Evolutionary conservation across 257 asterid genomes (phyloP).

Genomic region (Lavandula angustifolia): DNA sequence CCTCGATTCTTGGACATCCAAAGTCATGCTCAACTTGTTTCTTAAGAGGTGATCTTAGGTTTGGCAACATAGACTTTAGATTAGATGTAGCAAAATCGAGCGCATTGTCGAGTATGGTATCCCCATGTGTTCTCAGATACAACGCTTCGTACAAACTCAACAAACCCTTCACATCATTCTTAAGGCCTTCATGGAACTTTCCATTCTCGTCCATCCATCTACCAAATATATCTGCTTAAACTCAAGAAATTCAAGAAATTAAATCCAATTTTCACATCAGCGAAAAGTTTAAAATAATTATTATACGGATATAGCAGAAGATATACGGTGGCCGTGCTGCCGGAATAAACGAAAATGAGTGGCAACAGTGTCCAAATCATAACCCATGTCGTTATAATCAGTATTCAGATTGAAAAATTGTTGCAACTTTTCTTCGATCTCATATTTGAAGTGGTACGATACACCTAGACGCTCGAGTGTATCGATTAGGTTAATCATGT

Average conservation of each 20-base stretch:
- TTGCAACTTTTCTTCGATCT: not conserved
- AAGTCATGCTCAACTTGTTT: not conserved
- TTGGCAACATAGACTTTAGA: slow-evolving; percentile 14
- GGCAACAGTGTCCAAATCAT: slow-evolving; percentile 25
- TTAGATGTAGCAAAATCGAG: slow-evolving; percentile 16
- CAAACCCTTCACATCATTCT: slow-evolving; percentile 24
- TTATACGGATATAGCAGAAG: no score
- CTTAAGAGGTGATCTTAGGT: not conserved
- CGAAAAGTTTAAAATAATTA: no score
- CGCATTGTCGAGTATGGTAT: slow-evolving; percentile 27
- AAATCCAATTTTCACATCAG: no score
- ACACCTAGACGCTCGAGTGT: slow-evolving; percentile 23
- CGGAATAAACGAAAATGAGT: slow-evolving; percentile 21
- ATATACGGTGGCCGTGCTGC: slow-evolving; percentile 19
- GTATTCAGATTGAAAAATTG: not conserved
- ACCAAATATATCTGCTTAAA: slow-evolving; percentile 14
- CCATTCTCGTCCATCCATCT: slow-evolving; percentile 23
- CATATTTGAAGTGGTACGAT: not conserved
- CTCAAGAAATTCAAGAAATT: no score
- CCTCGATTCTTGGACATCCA: slow-evolving; percentile 24
- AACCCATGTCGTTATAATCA: not conserved
- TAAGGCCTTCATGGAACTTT: slow-evolving; percentile 4
- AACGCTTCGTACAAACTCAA: slow-evolving; percentile 9
- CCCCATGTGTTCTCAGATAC: slow-evolving; percentile 6
- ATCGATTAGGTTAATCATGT: slow-evolving; percentile 1